Evolutionary conservation across 352 stramenopile genomes (phyloP).

Genomic region (Peronospora destructor): DNA sequence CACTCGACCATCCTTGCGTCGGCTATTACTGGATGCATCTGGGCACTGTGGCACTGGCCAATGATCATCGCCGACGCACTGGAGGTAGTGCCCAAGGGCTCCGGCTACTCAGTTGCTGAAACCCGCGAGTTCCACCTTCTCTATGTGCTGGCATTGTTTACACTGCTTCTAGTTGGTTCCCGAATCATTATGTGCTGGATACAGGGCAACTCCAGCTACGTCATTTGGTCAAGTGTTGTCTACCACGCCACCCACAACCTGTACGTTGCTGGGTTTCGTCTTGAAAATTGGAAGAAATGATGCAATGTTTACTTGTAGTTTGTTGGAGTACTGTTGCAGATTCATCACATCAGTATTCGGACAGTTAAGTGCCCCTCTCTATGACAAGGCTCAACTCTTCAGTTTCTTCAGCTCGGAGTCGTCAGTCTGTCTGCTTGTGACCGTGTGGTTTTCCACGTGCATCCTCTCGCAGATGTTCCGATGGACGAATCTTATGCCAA

Average conservation of each 20-base stretch:
- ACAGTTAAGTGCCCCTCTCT: slow-evolving; percentile 73
- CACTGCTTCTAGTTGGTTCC: slow-evolving; percentile 68
- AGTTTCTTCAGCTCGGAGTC: slow-evolving; percentile 83
- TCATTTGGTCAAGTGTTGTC: slow-evolving; percentile 84
- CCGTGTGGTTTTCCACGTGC: slow-evolving; percentile 85
- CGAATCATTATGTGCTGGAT: slow-evolving; percentile 90
- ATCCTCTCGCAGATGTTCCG: slow-evolving; percentile 85
- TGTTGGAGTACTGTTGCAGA: slow-evolving; percentile 23
- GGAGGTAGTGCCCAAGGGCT: slow-evolving; percentile 60
- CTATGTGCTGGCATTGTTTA: slow-evolving; percentile 77
- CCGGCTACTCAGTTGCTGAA: slow-evolving; percentile 72
- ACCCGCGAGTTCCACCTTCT: slow-evolving; percentile 69
- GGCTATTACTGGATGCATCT: slow-evolving; percentile 74
- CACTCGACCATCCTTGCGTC: slow-evolving; percentile 85
- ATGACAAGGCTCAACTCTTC: slow-evolving; percentile 78
- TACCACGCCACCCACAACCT: slow-evolving; percentile 84
- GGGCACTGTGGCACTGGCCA: slow-evolving; percentile 82
- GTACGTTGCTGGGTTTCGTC: slow-evolving; percentile 34
- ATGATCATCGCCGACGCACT: slow-evolving; percentile 86
- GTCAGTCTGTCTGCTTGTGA: slow-evolving; percentile 76
- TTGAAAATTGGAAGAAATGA: background rate
- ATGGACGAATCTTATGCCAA: slow-evolving; percentile 72
- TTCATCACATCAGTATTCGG: slow-evolving; percentile 87
- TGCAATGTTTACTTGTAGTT: background rate
- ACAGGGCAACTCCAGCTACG: slow-evolving; percentile 81